A percentile compares a stretch with the other conserved stretches of the same genome.
These are phyloP conservation scores for Lepidium campestre DNA, from an alignment of 441 rosid genomes.

Conservation along the genomic window DNA sequence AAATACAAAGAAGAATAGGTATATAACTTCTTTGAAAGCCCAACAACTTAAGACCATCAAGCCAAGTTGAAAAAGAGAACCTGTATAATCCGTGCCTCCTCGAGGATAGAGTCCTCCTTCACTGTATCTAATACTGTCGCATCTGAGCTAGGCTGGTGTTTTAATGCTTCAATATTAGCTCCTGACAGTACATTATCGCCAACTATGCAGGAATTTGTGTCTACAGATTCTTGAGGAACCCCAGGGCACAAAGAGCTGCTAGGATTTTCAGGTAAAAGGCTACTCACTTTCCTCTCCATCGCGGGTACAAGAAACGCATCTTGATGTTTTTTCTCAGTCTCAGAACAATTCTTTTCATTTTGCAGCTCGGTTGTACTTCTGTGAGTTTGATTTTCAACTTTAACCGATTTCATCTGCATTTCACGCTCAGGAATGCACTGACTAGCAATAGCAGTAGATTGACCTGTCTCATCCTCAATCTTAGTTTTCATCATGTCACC, in stretches of 20 bases:
- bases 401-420: constrained; percentile 35
- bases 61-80: constrained; percentile 37
- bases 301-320: constrained; percentile 34
- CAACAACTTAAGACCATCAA: constrained; percentile 14
- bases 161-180: constrained; percentile 34
- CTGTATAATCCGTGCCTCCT: constrained; percentile 90
- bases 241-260: constrained; percentile 23
- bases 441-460: constrained; percentile 24
- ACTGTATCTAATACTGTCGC: constrained; percentile 46
- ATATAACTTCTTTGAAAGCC: constrained; percentile 18
- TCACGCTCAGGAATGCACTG: constrained; percentile 25
- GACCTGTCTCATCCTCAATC: constrained; percentile 36
- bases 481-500: constrained; percentile 42
- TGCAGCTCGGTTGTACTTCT: constrained; percentile 33
- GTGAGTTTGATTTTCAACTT: constrained; percentile 42
- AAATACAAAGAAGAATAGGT: constrained; percentile 13
- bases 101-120: constrained; percentile 77
- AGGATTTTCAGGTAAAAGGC: constrained; percentile 29
- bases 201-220: constrained; percentile 34
- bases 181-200: constrained; percentile 32
- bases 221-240: constrained; percentile 36
- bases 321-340: constrained; percentile 32
- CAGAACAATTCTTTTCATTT: constrained; percentile 41
- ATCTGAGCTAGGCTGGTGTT: constrained; percentile 41
- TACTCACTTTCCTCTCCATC: constrained; percentile 32